Evolutionary conservation across 768 basidiomycete species (phyloP).

Genomic region (Boletus tomentosulus): DNA sequence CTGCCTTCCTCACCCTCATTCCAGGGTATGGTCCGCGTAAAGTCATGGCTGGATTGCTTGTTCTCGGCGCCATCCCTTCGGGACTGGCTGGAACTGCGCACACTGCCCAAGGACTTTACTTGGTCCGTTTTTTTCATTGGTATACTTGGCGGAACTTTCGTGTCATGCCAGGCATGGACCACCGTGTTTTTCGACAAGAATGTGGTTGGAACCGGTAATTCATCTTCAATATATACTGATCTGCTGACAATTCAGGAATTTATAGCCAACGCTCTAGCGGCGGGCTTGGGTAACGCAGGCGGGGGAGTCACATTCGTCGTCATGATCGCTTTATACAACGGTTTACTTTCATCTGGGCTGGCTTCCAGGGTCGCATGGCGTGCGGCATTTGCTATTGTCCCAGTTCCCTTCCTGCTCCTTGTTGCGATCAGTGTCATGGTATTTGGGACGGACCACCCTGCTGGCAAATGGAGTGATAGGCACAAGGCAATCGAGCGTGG

Average conservation of each 20-base stretch:
- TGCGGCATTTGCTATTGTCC: conserved; percentile 52
- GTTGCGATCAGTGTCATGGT: conserved; percentile 39
- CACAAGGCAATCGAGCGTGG: conserved; percentile 33
- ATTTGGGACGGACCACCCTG: conserved; percentile 52
- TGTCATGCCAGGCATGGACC: conserved; percentile 59
- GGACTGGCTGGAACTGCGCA: conserved; percentile 52
- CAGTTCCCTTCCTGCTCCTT: conserved; percentile 47
- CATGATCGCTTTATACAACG: conserved; percentile 51
- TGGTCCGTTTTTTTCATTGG: conserved; percentile 58
- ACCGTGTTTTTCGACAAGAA: conserved; percentile 56
- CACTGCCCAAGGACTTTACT: conserved; percentile 38
- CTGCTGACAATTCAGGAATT: conserved; percentile 20
- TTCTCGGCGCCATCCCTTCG: conserved; percentile 55
- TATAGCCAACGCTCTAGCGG: conserved; percentile 51
- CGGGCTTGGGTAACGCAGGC: conserved; percentile 48
- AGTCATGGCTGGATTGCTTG: conserved; percentile 50
- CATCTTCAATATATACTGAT: neutral
- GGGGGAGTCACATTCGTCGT: conserved; percentile 53
- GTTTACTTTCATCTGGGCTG: conserved; percentile 35
- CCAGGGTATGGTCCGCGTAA: conserved; percentile 46
- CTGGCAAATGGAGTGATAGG: conserved; percentile 49
- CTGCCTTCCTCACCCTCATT: neutral
- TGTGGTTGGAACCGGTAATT: conserved; percentile 35
- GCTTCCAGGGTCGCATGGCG: conserved; percentile 47
- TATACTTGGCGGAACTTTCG: conserved; percentile 57